Evolutionary conservation across 1,284 basidiomycete genomes (phyloP).

Genomic region (Agaricales sp.): DNA sequence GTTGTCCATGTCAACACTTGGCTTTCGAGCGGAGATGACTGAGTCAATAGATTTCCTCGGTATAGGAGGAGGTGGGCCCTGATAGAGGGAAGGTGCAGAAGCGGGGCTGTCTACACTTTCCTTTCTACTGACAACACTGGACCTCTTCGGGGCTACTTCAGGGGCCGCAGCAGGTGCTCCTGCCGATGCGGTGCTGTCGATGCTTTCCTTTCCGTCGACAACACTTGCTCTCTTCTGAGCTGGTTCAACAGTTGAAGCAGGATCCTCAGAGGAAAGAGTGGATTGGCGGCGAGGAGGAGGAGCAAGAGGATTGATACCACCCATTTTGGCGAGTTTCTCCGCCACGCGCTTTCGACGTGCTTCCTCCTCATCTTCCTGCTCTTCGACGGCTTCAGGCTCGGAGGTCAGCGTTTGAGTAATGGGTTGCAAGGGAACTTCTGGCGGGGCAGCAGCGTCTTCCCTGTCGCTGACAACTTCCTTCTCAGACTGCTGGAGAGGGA

Average conservation of each 20-base stretch:
- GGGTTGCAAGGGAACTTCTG: too few relatives aligned
- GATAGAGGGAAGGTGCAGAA: too few relatives aligned
- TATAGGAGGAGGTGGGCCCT: too few relatives aligned
- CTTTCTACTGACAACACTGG: slow-evolving; percentile 12
- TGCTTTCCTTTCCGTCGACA: slow-evolving; percentile 9
- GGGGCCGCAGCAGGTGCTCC: slow-evolving; percentile 6
- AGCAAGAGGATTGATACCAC: slow-evolving; percentile 53
- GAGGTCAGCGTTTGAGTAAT: too few relatives aligned
- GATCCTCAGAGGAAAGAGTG: slow-evolving; percentile 1
- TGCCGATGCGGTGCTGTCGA: slow-evolving; percentile 5
- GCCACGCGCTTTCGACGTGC: slow-evolving; percentile 45
- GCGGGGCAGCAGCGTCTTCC: too few relatives aligned
- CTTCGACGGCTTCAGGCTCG: too few relatives aligned
- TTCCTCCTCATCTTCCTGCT: slow-evolving; percentile 43
- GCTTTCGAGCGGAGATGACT: too few relatives aligned
- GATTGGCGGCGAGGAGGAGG: slow-evolving; percentile 23
- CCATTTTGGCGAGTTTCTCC: slow-evolving; percentile 54
- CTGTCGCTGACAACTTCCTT: neutral
- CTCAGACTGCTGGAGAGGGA: neutral
- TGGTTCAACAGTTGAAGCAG: slow-evolving; percentile 7
- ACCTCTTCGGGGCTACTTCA: slow-evolving; percentile 5
- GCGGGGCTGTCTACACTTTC: neutral
- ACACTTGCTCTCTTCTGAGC: slow-evolving; percentile 5
- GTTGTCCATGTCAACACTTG: too few relatives aligned
- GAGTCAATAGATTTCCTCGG: too few relatives aligned